Evolutionary conservation across 2,329 filamentous ascomycete genomes (phyloP).

Genomic region (Ophiocordyceps australis): DNA sequence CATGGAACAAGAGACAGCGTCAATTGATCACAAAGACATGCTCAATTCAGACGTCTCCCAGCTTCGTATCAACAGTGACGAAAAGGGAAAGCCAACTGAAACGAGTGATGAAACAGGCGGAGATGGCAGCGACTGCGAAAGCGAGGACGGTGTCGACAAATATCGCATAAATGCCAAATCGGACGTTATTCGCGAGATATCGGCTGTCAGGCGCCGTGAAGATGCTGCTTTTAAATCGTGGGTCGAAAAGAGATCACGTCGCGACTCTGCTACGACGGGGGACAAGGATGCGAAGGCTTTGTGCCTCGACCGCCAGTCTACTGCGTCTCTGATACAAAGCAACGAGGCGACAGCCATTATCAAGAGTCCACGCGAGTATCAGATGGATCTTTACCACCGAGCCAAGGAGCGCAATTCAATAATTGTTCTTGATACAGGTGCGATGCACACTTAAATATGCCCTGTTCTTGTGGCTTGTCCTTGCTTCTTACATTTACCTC

Average conservation of each 20-base stretch:
- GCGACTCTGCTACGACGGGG: background rate
- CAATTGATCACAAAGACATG: too few species aligned
- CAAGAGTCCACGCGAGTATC: slow-evolving; percentile 70
- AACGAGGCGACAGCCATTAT: slow-evolving; percentile 34
- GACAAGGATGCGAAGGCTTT: background rate
- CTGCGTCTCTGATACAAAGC: background rate
- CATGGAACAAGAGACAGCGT: too few species aligned
- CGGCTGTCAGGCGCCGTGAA: background rate
- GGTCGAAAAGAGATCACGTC: slow-evolving; percentile 1
- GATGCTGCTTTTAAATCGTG: slow-evolving; percentile 4
- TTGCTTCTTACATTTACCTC: background rate
- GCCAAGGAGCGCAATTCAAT: slow-evolving; percentile 78
- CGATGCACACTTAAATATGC: too few species aligned
- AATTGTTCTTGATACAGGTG: slow-evolving; percentile 81
- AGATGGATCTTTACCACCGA: slow-evolving; percentile 75
- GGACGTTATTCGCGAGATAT: background rate
- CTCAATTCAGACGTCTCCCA: too few species aligned
- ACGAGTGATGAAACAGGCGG: too few species aligned
- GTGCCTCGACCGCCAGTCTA: background rate
- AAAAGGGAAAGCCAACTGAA: too few species aligned
- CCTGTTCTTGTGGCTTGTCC: background rate
- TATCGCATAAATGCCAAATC: slow-evolving; percentile 1
- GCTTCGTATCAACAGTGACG: too few species aligned
- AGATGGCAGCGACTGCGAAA: slow-evolving; percentile 9
- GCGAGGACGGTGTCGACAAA: slow-evolving; percentile 1